Conservation (phyloP, 352 stramenopile species). For the Globisporangium irregulare region DNA sequence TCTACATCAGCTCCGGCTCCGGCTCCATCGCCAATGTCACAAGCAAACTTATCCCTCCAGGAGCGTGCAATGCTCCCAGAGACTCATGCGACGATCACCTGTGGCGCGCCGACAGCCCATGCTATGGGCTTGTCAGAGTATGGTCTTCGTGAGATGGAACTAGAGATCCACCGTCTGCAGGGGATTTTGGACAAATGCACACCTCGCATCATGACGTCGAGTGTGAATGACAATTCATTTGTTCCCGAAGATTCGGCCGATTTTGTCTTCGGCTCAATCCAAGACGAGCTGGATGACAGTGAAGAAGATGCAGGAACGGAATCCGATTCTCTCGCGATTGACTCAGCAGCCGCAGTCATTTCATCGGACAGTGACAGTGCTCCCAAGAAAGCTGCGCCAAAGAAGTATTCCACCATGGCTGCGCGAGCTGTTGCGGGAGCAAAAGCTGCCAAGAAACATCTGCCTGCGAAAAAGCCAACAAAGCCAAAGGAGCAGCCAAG, state of each 20-base stretch:
- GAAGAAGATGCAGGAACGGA: constrained; percentile 21
- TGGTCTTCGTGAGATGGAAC: constrained; percentile 79
- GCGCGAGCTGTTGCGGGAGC: constrained; percentile 54
- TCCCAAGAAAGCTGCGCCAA: constrained; percentile 20
- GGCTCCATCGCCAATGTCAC: constrained; percentile 5
- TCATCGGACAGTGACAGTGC: constrained; percentile 19
- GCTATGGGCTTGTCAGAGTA: constrained; percentile 73
- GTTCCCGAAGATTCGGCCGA: constrained; percentile 51
- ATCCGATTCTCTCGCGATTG: constrained; percentile 4
- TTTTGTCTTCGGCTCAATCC: constrained; percentile 48
- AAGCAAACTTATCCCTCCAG: constrained; percentile 26
- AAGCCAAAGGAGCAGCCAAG: constrained; percentile 41
- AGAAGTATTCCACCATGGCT: constrained; percentile 60
- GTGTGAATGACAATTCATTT: constrained; percentile 28
- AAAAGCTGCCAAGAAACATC: constrained; percentile 43
- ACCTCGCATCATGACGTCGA: constrained; percentile 31
- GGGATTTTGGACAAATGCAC: constrained; percentile 61
- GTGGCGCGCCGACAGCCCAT: constrained; percentile 77
- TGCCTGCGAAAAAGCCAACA: constrained; percentile 39
- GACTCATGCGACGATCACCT: constrained; percentile 73
- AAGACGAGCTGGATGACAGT: constrained; percentile 36
- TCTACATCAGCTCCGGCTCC: background rate
- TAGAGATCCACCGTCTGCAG: constrained; percentile 70
- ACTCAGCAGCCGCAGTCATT: constrained; percentile 16
- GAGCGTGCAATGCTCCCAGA: constrained; percentile 45